phyloP scores from a whole-genome alignment of 352 stramenopile species.

The Globisporangium apiculatum region DNA sequence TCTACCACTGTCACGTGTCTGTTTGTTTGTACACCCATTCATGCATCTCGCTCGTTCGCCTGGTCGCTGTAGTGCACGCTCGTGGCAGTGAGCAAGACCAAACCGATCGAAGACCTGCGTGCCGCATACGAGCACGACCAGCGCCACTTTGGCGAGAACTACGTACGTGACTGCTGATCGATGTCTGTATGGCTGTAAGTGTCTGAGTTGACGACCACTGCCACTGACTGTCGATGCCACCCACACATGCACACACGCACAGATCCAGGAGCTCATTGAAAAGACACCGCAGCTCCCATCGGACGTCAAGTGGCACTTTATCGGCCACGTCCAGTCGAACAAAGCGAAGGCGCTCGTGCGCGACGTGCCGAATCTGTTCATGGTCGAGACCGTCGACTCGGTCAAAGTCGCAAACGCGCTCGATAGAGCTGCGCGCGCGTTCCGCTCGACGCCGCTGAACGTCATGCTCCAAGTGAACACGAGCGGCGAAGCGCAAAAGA shows the following conservation, averaged over 20 bases:
- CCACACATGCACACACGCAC: conserved; percentile 7
- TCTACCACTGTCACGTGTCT: not conserved
- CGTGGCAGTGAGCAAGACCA: conserved; percentile 94
- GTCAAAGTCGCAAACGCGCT: conserved; percentile 96
- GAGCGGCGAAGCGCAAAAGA: conserved; percentile 97
- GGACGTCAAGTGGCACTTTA: conserved; percentile 97
- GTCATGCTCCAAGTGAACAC: conserved; percentile 99
- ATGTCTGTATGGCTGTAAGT: not conserved
- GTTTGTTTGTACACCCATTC: not conserved
- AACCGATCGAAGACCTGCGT: conserved; percentile 84
- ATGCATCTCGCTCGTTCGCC: too few species aligned
- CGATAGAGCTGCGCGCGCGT: conserved; percentile 78
- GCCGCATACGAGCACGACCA: conserved; percentile 89
- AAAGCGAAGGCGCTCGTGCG: conserved; percentile 93
- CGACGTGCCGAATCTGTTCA: conserved; percentile 90
- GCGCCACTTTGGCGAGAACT: conserved; percentile 98
- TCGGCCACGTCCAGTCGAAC: conserved; percentile 98
- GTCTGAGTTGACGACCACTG: not conserved
- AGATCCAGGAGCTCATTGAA: conserved; percentile 95
- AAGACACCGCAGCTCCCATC: conserved; percentile 87
- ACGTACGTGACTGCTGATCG: conserved; percentile 51
- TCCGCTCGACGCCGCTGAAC: conserved; percentile 69
- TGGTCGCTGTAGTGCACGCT: conserved; percentile 46
- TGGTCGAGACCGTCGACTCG: conserved; percentile 96
- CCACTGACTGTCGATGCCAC: conserved; percentile 4